Evolutionary conservation across 768 basidiomycete genomes (phyloP).

Genomic region (Lactarius sp.): DNA sequence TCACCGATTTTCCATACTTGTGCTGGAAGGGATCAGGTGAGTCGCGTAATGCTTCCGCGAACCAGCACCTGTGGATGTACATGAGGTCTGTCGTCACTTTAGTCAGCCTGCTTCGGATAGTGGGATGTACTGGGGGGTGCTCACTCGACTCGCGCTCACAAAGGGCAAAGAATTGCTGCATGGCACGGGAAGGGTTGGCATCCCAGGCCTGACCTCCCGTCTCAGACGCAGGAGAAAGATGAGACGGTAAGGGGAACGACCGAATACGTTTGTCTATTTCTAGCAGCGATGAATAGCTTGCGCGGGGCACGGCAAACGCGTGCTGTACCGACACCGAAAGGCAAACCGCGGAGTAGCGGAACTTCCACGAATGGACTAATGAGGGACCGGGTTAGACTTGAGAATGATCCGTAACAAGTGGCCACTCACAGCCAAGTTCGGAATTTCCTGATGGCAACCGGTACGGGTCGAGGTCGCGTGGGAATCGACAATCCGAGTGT

Average conservation of each 20-base stretch:
- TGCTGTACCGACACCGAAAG: slow-evolving; percentile 42
- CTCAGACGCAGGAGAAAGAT: slow-evolving; percentile 38
- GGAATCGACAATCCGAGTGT: slow-evolving; percentile 49
- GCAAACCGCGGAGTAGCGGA: slow-evolving; percentile 42
- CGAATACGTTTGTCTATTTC: slow-evolving; percentile 49
- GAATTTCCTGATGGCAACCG: slow-evolving; percentile 34
- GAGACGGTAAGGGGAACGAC: slow-evolving; percentile 43
- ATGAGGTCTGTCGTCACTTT: slow-evolving; percentile 24
- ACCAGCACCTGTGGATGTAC: slow-evolving; percentile 43
- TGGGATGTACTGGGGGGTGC: slow-evolving; percentile 24
- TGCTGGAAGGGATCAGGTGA: slow-evolving; percentile 40
- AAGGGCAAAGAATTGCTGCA: slow-evolving; percentile 43
- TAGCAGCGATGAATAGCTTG: slow-evolving; percentile 42
- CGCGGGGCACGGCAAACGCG: slow-evolving; percentile 37
- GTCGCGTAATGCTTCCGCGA: slow-evolving; percentile 43
- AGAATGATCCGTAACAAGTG: neutral
- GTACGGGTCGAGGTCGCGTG: slow-evolving; percentile 39
- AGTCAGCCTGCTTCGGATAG: neutral
- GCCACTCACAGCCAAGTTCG: slow-evolving; percentile 42
- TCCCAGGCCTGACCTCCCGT: slow-evolving; percentile 38
- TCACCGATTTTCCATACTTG: slow-evolving; percentile 43
- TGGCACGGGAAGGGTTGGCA: slow-evolving; percentile 34
- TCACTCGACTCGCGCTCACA: slow-evolving; percentile 44
- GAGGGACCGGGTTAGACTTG: neutral
- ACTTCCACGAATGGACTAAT: slow-evolving; percentile 38